Evolutionary conservation across 306 rosid species (phyloP).

Genomic region (Pyrus communis): DNA sequence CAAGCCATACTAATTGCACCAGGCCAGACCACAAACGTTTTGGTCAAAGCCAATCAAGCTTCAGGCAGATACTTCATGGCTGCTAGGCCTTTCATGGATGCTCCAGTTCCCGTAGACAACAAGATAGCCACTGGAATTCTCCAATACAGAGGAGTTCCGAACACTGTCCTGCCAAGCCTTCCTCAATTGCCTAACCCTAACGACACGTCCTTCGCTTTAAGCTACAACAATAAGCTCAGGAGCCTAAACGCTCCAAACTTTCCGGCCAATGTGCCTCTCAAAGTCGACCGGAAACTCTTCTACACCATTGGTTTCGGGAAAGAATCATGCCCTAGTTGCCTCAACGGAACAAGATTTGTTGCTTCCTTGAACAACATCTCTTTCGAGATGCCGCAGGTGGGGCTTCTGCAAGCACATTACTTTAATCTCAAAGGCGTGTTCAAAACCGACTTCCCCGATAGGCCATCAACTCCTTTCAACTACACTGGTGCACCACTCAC

Average conservation of each 20-base stretch:
- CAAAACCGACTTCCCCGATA: constrained; percentile 67
- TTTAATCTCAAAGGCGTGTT: constrained; percentile 58
- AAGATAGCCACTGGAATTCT: constrained; percentile 74
- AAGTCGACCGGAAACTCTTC: constrained; percentile 62
- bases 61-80: constrained; percentile 65
- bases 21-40: constrained; percentile 83
- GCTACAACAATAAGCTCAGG: constrained; percentile 42
- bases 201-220: constrained; percentile 49
- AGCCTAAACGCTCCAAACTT: constrained; percentile 52
- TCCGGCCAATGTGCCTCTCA: constrained; percentile 76
- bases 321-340: constrained; percentile 54
- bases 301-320: constrained; percentile 64
- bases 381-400: constrained; percentile 65
- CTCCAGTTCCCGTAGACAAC: constrained; percentile 55
- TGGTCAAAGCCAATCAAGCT: constrained; percentile 54
- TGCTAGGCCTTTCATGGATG: constrained; percentile 66
- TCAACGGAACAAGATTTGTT: constrained; percentile 66
- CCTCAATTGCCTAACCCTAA: constrained; percentile 55
- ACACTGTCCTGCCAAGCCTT: constrained; percentile 58
- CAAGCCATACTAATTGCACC: constrained; percentile 63
- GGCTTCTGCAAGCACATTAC: constrained; percentile 81
- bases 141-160: constrained; percentile 64
- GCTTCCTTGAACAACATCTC: constrained; percentile 79
- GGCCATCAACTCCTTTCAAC: constrained; percentile 53
- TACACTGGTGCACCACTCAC: constrained; percentile 64